A percentile compares a stretch with the other conserved stretches of the same genome.
phyloP scores from a whole-genome alignment of 1,139 yeast genomes.

The Saccharomycopsis hybrid region DNA sequence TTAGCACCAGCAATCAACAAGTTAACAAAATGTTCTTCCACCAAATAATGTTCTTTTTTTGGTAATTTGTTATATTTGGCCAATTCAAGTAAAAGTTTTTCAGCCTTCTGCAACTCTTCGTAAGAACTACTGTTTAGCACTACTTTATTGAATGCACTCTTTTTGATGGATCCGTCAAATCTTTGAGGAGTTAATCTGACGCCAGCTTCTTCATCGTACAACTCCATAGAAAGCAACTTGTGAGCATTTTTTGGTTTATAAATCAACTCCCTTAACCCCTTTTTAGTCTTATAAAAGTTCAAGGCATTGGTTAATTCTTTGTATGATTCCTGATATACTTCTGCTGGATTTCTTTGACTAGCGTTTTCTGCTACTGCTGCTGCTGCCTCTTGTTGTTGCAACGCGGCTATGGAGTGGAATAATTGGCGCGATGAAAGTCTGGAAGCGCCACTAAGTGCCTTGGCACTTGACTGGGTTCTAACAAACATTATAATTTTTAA shows the following conservation, averaged over 20 bases:
- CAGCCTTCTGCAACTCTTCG: constrained; percentile 29
- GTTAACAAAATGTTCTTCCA: constrained; percentile 28
- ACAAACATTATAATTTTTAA: too few species aligned
- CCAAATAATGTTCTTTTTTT: constrained; percentile 26
- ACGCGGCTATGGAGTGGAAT: neutral
- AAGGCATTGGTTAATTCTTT: constrained; percentile 23
- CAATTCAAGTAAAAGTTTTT: constrained; percentile 22
- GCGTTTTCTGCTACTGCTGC: neutral
- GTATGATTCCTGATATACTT: constrained; percentile 1
- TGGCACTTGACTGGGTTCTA: neutral
- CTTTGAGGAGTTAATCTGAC: constrained; percentile 34
- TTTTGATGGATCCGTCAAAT: constrained; percentile 32
- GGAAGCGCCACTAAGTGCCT: neutral
- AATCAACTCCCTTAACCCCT: constrained; percentile 34
- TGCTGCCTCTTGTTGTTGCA: neutral
- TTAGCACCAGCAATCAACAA: constrained; percentile 28
- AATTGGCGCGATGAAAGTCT: neutral
- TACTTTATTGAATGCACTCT: constrained; percentile 29
- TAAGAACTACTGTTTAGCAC: constrained; percentile 28
- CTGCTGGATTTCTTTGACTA: neutral
- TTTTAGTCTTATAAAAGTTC: constrained; percentile 28
- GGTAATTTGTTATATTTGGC: constrained; percentile 27
- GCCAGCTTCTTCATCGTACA: constrained; percentile 38
- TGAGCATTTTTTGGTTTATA: constrained; percentile 44
- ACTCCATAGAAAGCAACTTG: constrained; percentile 47